Base-by-base conservation (phyloP, 2,329 filamentous ascomycete genomes). In the Massarina eburnea region DNA sequence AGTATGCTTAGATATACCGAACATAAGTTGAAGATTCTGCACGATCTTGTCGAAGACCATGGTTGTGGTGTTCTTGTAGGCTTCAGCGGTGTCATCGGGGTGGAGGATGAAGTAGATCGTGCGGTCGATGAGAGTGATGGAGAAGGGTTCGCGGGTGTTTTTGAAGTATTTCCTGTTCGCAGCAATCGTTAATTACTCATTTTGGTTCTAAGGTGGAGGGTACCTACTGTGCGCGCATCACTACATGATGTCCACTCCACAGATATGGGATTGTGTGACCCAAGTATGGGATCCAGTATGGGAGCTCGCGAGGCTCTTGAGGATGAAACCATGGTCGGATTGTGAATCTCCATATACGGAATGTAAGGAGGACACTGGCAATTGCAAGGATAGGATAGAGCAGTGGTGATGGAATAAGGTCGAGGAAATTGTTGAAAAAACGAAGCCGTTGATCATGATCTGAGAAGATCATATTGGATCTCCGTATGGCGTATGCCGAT, bases 211-310 rank as follows among this genome's bases (percentile, higher is more conserved):
- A 29, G 14, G 36, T 15, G 12, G 15, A 8, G 24, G 24, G 15
- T 8, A 41, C 19, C 5, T 27, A 43, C 41, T 19, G 30, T n/a
- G 41, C 41, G 4, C 32, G 32, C 15, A 37, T 9, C 7, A 36
- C 10, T 4, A 37, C 41, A 38, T 20, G 7, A 17, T 43, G 32
- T n/a, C 41, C 32, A 24, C 19, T 37, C 12, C 26, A 6, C 8
- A 43, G 4, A 15, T 27, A 43, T 21, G 18, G 10, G 8, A 37
- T 14, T 14, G 32, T 30, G 19, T 43, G 41, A 18, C 41, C 41
- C 8, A 36, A 4, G 18, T 18, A 41, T 34, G 46, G 49, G 22
- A 54, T 46, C 48, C 37, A 54, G 30, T 54, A 54, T n/a, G 45
- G 51, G 7, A 52, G 35, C 36, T 48, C 41, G 15, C 42, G 40